Evolutionary conservation across 768 basidiomycete genomes (phyloP).

Genomic region (Tephrocybe sp.): DNA sequence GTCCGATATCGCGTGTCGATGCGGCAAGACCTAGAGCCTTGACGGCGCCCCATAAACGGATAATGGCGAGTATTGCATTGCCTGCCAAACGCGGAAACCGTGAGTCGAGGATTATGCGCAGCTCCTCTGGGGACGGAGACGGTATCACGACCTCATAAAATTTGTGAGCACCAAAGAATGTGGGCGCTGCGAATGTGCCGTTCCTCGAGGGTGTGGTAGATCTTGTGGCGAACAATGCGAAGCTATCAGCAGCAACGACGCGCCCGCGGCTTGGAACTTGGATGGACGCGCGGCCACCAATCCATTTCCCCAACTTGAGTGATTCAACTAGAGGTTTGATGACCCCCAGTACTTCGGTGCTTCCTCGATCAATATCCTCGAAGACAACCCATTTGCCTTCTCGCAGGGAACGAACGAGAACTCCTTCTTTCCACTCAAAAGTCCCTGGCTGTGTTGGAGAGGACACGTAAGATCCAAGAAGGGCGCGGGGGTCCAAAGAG

Average conservation of each 20-base stretch:
- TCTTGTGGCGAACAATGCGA: conserved; percentile 88
- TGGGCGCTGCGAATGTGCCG: conserved; percentile 50
- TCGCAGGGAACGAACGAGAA: conserved; percentile 83
- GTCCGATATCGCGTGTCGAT: conserved; percentile 60
- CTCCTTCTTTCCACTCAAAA: conserved; percentile 97
- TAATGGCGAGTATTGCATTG: conserved; percentile 44
- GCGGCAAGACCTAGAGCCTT: conserved; percentile 46
- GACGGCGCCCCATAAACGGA: conserved; percentile 69
- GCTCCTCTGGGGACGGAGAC: conserved; percentile 63
- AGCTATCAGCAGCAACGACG: conserved; percentile 74
- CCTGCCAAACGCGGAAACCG: conserved; percentile 65
- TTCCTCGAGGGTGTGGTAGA: conserved; percentile 51
- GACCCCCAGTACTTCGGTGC: conserved; percentile 84
- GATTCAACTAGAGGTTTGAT: conserved; percentile 85
- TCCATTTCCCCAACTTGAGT: conserved; percentile 62
- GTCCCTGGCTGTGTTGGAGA: conserved; percentile 79
- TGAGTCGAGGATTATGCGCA: conserved; percentile 63
- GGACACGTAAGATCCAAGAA: conserved; percentile 91
- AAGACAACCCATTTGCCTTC: conserved; percentile 93
- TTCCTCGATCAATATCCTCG: conserved; percentile 89
- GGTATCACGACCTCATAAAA: conserved; percentile 68
- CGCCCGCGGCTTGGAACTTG: conserved; percentile 72
- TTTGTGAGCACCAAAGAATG: conserved; percentile 85
- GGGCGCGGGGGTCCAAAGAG: conserved; percentile 88
- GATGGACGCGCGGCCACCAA: conserved; percentile 68